phyloP scores from a whole-genome alignment of 1,139 yeast genomes.

The Yamadazyma siamensis region DNA sequence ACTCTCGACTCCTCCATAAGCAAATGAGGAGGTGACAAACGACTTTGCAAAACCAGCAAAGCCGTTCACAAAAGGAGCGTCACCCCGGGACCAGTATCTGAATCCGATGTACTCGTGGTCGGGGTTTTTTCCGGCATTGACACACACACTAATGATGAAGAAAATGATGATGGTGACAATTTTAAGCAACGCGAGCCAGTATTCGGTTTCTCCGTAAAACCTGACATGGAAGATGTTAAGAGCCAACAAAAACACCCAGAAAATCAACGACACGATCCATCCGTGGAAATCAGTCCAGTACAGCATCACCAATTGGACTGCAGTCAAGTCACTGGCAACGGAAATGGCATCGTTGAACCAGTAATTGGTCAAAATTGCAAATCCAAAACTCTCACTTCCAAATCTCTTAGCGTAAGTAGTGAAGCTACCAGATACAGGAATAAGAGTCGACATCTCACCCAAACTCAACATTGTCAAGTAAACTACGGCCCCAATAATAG shows the following conservation, averaged over 20 bases:
- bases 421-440: conserved; percentile 64
- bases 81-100: conserved; percentile 35
- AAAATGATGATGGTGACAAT: conserved; percentile 38
- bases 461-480: conserved; percentile 57
- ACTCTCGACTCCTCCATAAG: conserved; percentile 67
- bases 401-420: conserved; percentile 57
- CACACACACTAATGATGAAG: conserved; percentile 36
- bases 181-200: conserved; percentile 36
- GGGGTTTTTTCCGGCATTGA: conserved; percentile 34
- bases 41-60: conserved; percentile 37
- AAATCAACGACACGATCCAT: conserved; percentile 54
- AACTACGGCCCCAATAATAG: conserved; percentile 57
- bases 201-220: conserved; percentile 44
- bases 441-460: conserved; percentile 64
- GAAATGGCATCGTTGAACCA: conserved; percentile 66
- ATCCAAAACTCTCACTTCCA: conserved; percentile 61
- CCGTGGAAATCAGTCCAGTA: conserved; percentile 64
- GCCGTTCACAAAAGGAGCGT: conserved; percentile 42
- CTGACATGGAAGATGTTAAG: conserved; percentile 54
- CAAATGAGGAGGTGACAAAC: conserved; percentile 57
- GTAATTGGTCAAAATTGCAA: conserved; percentile 59
- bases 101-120: conserved; percentile 37
- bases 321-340: conserved; percentile 60
- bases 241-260: conserved; percentile 52
- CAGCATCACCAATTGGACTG: conserved; percentile 53